These are phyloP conservation scores for Sarocladium oryzae DNA, from an alignment of 2,329 filamentous ascomycete genomes.

Conservation along the genomic window DNA sequence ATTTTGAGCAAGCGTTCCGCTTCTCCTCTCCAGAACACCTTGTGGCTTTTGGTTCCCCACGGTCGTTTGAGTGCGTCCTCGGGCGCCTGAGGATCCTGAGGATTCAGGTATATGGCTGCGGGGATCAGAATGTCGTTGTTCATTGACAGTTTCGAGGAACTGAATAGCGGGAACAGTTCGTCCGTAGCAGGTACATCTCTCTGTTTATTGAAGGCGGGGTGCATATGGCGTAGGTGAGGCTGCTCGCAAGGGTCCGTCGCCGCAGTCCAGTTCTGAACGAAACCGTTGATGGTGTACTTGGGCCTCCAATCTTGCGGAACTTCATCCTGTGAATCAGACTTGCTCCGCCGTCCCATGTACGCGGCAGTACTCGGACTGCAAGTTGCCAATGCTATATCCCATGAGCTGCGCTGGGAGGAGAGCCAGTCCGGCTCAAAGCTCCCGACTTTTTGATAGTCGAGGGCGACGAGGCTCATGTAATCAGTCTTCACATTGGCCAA, in stretches of 20 bases:
- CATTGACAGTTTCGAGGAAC: conserved; percentile 54
- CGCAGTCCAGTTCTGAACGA: conserved; percentile 51
- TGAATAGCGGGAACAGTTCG: conserved; percentile 53
- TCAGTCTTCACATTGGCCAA: conserved; percentile 34
- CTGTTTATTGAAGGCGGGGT: conserved; percentile 52
- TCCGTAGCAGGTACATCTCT: conserved; percentile 44
- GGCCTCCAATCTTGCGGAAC: conserved; percentile 28
- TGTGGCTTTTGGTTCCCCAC: conserved; percentile 52
- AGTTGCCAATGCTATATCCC: conserved; percentile 49
- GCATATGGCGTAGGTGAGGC: conserved; percentile 42
- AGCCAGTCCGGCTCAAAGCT: conserved; percentile 42
- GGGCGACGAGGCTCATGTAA: conserved; percentile 32
- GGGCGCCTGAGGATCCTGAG: conserved; percentile 53
- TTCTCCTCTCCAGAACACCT: conserved; percentile 57
- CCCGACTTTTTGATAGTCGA: conserved; percentile 28
- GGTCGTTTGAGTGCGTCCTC: conserved; percentile 45
- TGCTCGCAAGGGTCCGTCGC: conserved; percentile 54
- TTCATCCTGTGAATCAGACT: conserved; percentile 24
- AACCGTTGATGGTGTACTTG: conserved; percentile 36
- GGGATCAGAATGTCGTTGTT: conserved; percentile 61
- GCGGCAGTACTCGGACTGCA: conserved; percentile 51
- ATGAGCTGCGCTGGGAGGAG: conserved; percentile 38
- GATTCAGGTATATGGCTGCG: conserved; percentile 56
- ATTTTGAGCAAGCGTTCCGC: conserved; percentile 63
- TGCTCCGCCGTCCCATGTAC: conserved; percentile 25